Base-by-base conservation (phyloP, 2,329 filamentous ascomycete genomes). In the Cladophialophora yegresii region DNA sequence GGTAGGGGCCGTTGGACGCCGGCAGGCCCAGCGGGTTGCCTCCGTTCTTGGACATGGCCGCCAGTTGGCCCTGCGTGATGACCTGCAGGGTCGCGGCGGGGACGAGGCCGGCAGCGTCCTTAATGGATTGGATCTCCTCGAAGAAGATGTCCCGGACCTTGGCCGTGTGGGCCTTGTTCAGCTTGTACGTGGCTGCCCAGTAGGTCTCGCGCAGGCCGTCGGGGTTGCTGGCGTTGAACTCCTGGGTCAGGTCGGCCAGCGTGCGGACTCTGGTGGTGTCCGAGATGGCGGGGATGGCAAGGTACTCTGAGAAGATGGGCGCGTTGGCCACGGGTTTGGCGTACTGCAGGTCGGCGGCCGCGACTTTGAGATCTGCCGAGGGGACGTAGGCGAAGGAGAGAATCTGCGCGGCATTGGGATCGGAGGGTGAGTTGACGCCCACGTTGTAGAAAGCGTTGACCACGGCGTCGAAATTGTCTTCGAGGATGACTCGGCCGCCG, bases 271-370 rank as follows among this genome's bases (percentile, higher is more conserved):
- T 70, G 45, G 73, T 73, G 1, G 71, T 73, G 55, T 78, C 73
- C 0, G 71, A 54, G 7, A 77, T 61, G 5, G 74, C 62, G 0
- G 72, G 64, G 7, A 78, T 75, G 20, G 67, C 69, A 51, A 74
- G 72, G 64, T 77, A 81, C n/a, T 74, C 71, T 20, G 73, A 60
- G 62, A 77, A 80, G 30, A 79, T 77, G 0, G 72, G 60, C 0
- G 78, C 75, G 9, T 77, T 67, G 7, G 69, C 66, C 20, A 72
- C 73, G n/a, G 78, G 73, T 51, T 77, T 72, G 0, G 75, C 70
- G 62, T 81, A 79, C 54, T 76, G 77, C 2, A 81, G 63, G 10
- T 77, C 71, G 0, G 74, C 72, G 1, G 70, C 65, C 3, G 72
- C 72, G n/a, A 78, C n/a, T 8, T 22, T 61, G 23, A 61, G 36